Conservation (phyloP, 2,329 filamentous ascomycete genomes). For the Arachnomyces sp. region DNA sequence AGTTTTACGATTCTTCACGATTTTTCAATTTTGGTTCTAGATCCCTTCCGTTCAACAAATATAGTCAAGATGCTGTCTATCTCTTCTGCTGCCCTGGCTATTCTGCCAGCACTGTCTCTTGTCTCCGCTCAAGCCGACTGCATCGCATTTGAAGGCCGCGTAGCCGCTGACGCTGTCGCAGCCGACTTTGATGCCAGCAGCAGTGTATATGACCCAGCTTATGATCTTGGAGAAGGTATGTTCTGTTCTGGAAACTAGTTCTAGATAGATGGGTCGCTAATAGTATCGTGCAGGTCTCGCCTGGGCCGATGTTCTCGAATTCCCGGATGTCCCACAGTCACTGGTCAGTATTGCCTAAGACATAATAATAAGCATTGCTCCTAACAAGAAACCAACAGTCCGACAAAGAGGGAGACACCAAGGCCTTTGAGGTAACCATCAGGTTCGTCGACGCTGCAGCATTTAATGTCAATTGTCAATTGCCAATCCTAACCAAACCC, state of each 20-base stretch:
- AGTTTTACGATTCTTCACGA: too few species aligned
- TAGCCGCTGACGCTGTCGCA: conserved; percentile 32
- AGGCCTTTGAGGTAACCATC: conserved; percentile 50
- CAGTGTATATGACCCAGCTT: conserved; percentile 45
- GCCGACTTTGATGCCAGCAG: conserved; percentile 35
- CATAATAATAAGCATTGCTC: background rate
- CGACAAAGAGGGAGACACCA: conserved; percentile 32
- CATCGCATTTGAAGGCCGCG: conserved; percentile 42
- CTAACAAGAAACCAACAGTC: conserved; percentile 28
- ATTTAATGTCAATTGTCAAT: too few species aligned
- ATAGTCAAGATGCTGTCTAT: too few species aligned
- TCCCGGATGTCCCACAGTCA: conserved; percentile 37
- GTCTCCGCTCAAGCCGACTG: conserved; percentile 26
- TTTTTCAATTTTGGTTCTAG: too few species aligned
- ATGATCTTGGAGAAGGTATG: conserved; percentile 44
- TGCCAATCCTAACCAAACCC: too few species aligned
- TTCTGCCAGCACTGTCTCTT: background rate
- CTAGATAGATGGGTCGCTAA: conserved; percentile 7
- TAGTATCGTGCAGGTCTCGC: conserved; percentile 32
- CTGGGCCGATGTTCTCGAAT: conserved; percentile 45
- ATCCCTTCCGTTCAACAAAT: too few species aligned
- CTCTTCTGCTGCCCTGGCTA: too few species aligned
- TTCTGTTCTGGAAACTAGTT: background rate
- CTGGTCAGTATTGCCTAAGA: conserved; percentile 26
- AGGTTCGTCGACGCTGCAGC: conserved; percentile 13